Percentiles rank a stretch among this genome's conserved stretches.
phyloP scores from a whole-genome alignment of 257 asterid genomes.

The Anisodus tanguticus region DNA sequence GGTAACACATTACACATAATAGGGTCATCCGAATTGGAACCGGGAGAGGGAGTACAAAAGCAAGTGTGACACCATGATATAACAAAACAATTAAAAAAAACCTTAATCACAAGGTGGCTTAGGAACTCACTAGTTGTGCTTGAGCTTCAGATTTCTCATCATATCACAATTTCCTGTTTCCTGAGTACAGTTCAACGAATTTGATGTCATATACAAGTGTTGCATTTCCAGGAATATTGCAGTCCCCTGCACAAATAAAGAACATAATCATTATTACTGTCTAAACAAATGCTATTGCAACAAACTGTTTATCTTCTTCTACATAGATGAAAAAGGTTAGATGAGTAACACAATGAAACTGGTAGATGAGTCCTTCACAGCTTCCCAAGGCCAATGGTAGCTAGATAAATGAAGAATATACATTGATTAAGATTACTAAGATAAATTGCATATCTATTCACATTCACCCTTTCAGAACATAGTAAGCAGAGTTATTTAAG shows the following conservation, averaged over 20 bases:
- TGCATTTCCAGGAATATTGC: slow-evolving; percentile 89
- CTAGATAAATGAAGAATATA: not conserved
- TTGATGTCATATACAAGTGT: slow-evolving; percentile 75
- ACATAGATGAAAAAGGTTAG: slow-evolving; percentile 12
- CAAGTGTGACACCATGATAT: not conserved
- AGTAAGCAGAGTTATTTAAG: not conserved
- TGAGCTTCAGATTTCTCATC: slow-evolving; percentile 8
- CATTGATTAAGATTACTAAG: not conserved
- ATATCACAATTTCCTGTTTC: slow-evolving; percentile 55
- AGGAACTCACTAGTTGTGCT: slow-evolving; percentile 26
- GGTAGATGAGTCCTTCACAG: not conserved
- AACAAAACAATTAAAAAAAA: not conserved
- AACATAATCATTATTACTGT: not conserved
- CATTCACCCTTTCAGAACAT: not conserved
- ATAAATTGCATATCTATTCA: not conserved
- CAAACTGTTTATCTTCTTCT: not conserved
- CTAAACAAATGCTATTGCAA: slow-evolving; percentile 12
- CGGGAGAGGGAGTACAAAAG: not conserved
- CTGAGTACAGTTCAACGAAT: slow-evolving; percentile 67
- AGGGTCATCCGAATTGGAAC: not conserved
- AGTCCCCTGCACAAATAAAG: slow-evolving; percentile 61
- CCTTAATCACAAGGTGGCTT: not conserved
- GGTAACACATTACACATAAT: not conserved
- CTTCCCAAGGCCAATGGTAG: not conserved
- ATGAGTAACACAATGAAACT: not conserved